phyloP scores from a whole-genome alignment of 2,329 filamentous ascomycete species.

The Arachnomyces sp. region DNA sequence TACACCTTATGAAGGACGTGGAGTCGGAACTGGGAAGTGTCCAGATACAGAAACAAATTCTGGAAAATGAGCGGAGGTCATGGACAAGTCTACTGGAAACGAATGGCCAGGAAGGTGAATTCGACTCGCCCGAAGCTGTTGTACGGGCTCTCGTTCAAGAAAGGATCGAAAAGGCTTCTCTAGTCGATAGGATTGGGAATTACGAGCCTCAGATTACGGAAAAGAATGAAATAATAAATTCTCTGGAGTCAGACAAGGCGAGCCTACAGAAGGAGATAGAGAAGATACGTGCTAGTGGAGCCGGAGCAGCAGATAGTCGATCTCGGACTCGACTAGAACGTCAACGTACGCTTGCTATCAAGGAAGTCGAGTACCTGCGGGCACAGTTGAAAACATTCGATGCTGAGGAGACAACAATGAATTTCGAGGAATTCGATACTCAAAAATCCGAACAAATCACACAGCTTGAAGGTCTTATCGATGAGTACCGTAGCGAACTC shows the following conservation, averaged over 20 bases:
- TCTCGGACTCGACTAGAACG: conserved; percentile 70
- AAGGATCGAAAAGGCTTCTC: conserved; percentile 66
- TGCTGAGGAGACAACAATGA: conserved; percentile 78
- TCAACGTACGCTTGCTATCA: conserved; percentile 75
- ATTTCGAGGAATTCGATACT: conserved; percentile 61
- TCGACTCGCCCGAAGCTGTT: conserved; percentile 80
- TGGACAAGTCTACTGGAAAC: conserved; percentile 82
- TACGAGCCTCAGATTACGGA: conserved; percentile 71
- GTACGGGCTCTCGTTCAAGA: conserved; percentile 78
- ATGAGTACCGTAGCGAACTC: conserved; percentile 76
- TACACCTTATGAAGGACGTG: conserved; percentile 66
- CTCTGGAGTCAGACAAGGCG: conserved; percentile 62
- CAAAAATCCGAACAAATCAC: conserved; percentile 66
- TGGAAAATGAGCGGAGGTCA: conserved; percentile 79
- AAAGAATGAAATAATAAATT: conserved; percentile 66
- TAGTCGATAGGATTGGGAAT: conserved; percentile 73
- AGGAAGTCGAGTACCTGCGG: conserved; percentile 89
- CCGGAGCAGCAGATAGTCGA: conserved; percentile 53
- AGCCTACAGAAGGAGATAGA: conserved; percentile 63
- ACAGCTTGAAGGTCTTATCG: conserved; percentile 77
- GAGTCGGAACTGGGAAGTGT: conserved; percentile 72
- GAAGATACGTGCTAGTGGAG: conserved; percentile 50
- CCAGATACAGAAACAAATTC: conserved; percentile 70
- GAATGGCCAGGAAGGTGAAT: conserved; percentile 58
- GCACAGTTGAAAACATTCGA: conserved; percentile 87